phyloP scores from a whole-genome alignment of 257 asterid species.

The Ilex aquifolium region DNA sequence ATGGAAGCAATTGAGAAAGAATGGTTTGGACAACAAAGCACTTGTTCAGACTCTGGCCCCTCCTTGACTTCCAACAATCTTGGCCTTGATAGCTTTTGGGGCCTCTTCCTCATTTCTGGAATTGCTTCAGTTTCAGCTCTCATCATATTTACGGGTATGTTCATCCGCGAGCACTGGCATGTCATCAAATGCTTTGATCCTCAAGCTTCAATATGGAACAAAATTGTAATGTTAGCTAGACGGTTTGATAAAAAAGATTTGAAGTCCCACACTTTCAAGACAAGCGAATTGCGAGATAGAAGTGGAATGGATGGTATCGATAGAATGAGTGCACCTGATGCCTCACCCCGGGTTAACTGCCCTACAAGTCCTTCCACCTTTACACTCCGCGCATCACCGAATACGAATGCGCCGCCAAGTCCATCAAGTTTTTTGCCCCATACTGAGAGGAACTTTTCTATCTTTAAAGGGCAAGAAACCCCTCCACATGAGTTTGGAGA shows the following conservation, averaged over 20 bases:
- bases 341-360: conserved; percentile 5
- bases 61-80: conserved; percentile 28
- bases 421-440: conserved; percentile 24
- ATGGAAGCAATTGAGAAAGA: conserved; percentile 37
- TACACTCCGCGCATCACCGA: conserved; percentile 10
- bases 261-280: conserved; percentile 37
- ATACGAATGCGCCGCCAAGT: conserved; percentile 24
- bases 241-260: conserved; percentile 32
- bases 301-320: conserved; percentile 1
- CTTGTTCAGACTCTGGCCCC: not conserved
- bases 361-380: conserved; percentile 22
- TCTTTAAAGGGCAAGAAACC: conserved; percentile 2
- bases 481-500: not conserved
- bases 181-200: conserved; percentile 12
- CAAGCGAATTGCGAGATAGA: conserved; percentile 6
- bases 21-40: conserved; percentile 26
- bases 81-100: conserved; percentile 49
- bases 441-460: conserved; percentile 9
- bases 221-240: conserved; percentile 5
- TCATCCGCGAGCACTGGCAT: conserved; percentile 29
- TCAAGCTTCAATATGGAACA: conserved; percentile 6
- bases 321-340: not conserved
- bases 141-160: conserved; percentile 12
- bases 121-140: conserved; percentile 18
- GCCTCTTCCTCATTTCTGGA: conserved; percentile 34